Percentiles rank a stretch among this genome's conserved stretches.
Evolutionary conservation across 2,329 filamentous ascomycete genomes (phyloP).

Genomic region (Biscogniauxia sp.): DNA sequence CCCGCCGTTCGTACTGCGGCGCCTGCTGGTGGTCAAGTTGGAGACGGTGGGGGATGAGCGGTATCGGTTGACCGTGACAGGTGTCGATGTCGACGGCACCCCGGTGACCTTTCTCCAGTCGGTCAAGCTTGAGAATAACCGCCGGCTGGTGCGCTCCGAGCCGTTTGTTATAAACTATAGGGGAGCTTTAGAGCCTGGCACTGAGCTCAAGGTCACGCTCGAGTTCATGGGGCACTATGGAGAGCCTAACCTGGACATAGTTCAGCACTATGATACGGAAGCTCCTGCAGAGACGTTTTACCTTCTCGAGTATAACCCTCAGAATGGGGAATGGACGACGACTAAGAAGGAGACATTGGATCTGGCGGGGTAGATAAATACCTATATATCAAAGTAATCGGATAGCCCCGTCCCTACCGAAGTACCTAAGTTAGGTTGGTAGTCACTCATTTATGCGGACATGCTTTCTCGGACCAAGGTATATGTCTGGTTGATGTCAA

Average conservation of each 20-base stretch:
- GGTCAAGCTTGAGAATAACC: conserved; percentile 37
- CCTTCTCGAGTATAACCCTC: conserved; percentile 31
- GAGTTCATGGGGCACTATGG: conserved; percentile 49
- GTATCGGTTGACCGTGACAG: conserved; percentile 31
- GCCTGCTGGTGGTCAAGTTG: conserved; percentile 32
- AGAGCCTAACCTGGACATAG: conserved; percentile 39
- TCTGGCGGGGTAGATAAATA: neutral
- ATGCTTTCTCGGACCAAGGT: no score
- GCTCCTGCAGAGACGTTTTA: conserved; percentile 16
- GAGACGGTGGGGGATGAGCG: conserved; percentile 19
- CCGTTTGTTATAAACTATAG: conserved; percentile 39
- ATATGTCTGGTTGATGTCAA: no score
- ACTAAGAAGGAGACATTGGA: conserved; percentile 1
- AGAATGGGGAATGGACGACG: conserved; percentile 27
- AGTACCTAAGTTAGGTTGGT: no score
- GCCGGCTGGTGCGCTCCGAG: conserved; percentile 35
- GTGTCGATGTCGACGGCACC: conserved; percentile 42
- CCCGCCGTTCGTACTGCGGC: conserved; percentile 37
- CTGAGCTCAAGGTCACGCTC: conserved; percentile 36
- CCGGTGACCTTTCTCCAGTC: conserved; percentile 40
- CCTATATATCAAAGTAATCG: neutral
- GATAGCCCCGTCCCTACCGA: no score
- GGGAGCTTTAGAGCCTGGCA: conserved; percentile 21
- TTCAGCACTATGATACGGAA: conserved; percentile 15
- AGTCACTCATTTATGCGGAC: no score